These are phyloP conservation scores for Ceratocystis ficicola DNA, from an alignment of 2,329 filamentous ascomycete species.

Conservation along the genomic window DNA sequence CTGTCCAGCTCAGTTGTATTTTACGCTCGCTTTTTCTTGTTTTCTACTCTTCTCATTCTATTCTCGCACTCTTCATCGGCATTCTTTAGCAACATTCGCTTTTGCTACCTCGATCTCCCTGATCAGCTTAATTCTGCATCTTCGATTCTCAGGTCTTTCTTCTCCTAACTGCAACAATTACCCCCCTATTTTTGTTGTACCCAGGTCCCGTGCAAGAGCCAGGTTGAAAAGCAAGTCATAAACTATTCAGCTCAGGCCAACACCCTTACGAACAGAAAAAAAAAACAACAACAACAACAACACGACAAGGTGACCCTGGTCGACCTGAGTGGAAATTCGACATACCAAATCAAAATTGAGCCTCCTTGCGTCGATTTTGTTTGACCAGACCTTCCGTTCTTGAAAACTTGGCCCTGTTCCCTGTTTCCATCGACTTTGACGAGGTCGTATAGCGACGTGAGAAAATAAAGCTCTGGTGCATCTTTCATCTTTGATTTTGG, in stretches of 20 bases:
- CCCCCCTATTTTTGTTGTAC: constrained; percentile 1
- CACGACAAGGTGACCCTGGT: constrained; percentile 10
- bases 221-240: neutral
- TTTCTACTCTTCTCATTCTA: neutral
- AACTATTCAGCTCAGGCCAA: constrained; percentile 3
- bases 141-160: neutral
- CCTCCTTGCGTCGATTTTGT: constrained; percentile 7
- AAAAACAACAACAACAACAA: constrained; percentile 1
- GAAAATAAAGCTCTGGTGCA: neutral
- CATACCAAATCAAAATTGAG: neutral
- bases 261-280: neutral
- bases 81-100: constrained; percentile 6
- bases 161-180: neutral
- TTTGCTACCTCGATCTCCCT: constrained; percentile 4
- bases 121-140: neutral
- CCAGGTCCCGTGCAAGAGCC: neutral
- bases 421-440: constrained; percentile 11
- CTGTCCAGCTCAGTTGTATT: neutral
- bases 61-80: no score
- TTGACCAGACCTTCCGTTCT: neutral
- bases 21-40: neutral
- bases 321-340: neutral
- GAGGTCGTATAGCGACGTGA: neutral
- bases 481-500: neutral
- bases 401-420: neutral